Base-by-base conservation (phyloP, 768 basidiomycete species). In the Leccinum imitatum region DNA sequence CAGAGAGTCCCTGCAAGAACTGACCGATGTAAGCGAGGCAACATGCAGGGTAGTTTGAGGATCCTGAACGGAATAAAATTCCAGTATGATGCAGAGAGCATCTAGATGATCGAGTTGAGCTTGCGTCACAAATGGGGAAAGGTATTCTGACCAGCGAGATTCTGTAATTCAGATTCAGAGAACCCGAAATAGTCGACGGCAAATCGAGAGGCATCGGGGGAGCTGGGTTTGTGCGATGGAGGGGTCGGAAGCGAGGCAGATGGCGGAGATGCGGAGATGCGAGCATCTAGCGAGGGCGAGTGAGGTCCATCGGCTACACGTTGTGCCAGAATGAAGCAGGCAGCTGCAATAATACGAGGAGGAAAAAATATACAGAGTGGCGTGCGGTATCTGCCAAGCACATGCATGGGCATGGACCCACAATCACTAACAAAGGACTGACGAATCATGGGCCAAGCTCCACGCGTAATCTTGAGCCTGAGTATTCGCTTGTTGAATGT, bases 381-480 rank as follows among this genome's bases (percentile, higher is more conserved):
- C 3, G 89, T 93, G 63, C 93, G 83, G 73, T 87, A 91, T 55
- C 92, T 93, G 67, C 23, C 27, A 50, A 59, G 54, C 33, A 41
- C 37, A 31, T 30, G 30, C 33, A 59, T 61, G 60, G 52, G 62
- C 39, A 57, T 54, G 55, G 44, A 50, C 44, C 31, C n/a, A 39
- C 53, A 39, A 54, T 35, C 25, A 47, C 21, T 31, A 37, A 50
- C 37, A 53, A 23, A 14, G 46, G 37, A 82, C 81, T 74, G 59
- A 93, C 92, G 92, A 91, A 77, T 94, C 92, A 73, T 92, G 90
- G 14, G 91, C 88, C 54, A 94, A 78, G 62, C 89, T 90, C 93
- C 91, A 94, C 13, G 90, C 86, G 67, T 84, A 87, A 68, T 92
- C 91, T 71, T 89, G 85, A 37, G 87, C 71, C 35, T 77, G 72